Evolutionary conservation across 495 filamentous ascomycete genomes (phyloP), one percentile per base, ranked within the genome.

Genomic region (Paragyromitra xinjiangensis): DNA sequence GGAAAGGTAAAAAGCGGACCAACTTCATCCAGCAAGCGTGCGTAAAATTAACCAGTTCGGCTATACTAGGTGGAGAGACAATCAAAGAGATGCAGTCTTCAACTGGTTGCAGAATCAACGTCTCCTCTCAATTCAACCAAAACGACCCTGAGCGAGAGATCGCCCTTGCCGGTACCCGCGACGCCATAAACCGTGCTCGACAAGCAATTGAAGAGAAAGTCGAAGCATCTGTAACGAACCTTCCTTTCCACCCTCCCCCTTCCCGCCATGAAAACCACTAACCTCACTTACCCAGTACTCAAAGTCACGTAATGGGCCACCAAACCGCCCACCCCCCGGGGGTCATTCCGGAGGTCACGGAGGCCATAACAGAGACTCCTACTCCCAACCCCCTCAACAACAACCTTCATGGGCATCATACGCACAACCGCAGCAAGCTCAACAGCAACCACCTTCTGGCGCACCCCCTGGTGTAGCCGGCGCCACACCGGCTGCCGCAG

Each of bases 21-120:
- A 39, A 1, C 64, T 45, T 12, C 53, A 39, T 37, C 14, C 55
- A 39, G 39, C 12, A 61, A 61, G 4, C 37, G 3, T 24, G 14
- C 8, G n/a, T 48, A 1, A 44, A 50, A 63, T 69, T 78, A 75
- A 79, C 22, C 40, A 55, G 74, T 24, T 22, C 29, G 51, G 22
- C 45, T 29, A 69, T 12, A 45, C 44, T 19, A 83, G 81, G 92
- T 63, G 92, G 92, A 63, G 92, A 95, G 83, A 93, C 92, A 0
- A 94, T 95, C 80, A 92, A 92, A 64, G 92, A 94, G 78, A 94
- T 94, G 90, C 92, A 95, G 80, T 88, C 88, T 77, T 88, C 86
- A 5, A 94, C 92, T 0, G 91, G 91, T 26, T 95, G 93, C 87
- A 94, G 94, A 85, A 95, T 95, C 86, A 95, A 95, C 73, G 93